A percentile compares a stretch with the other conserved stretches of the same genome.
Conservation (phyloP, 116 monocot genomes). For the Cymodocea nodosa region DNA sequence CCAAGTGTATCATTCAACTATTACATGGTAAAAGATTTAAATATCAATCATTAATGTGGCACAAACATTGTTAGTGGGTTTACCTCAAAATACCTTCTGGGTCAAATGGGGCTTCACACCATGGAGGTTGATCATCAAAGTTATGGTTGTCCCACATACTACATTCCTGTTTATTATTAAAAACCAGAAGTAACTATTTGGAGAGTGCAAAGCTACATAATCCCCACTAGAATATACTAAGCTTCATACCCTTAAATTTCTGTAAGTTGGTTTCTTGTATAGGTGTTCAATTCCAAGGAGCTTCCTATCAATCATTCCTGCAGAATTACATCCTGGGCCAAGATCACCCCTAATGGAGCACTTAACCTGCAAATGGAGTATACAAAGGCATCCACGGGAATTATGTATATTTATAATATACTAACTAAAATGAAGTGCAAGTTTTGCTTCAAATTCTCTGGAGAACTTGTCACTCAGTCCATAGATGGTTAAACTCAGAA, state of each 20-base stretch:
- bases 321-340: constrained; percentile 87
- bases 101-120: constrained; percentile 89
- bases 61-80: neutral
- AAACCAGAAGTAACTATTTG: neutral
- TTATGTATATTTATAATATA: neutral
- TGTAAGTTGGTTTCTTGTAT: constrained; percentile 57
- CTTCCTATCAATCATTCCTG: constrained; percentile 66
- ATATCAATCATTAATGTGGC: too few species aligned
- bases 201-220: neutral
- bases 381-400: neutral
- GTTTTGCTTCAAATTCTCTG: too few species aligned
- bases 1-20: too few species aligned
- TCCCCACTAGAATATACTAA: neutral
- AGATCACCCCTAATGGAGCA: constrained; percentile 69
- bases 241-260: constrained; percentile 41
- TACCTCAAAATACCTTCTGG: constrained; percentile 94
- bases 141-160: neutral
- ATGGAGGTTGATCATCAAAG: constrained; percentile 27
- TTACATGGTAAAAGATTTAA: too few species aligned
- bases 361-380: constrained; percentile 38
- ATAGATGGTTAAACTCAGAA: too few species aligned
- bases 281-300: constrained; percentile 74
- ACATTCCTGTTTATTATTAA: constrained; percentile 11
- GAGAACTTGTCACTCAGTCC: too few species aligned
- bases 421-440: too few species aligned